Evolutionary conservation across 1,284 basidiomycete species (phyloP).

Genomic region (Pyrrhoderma lamaoense): DNA sequence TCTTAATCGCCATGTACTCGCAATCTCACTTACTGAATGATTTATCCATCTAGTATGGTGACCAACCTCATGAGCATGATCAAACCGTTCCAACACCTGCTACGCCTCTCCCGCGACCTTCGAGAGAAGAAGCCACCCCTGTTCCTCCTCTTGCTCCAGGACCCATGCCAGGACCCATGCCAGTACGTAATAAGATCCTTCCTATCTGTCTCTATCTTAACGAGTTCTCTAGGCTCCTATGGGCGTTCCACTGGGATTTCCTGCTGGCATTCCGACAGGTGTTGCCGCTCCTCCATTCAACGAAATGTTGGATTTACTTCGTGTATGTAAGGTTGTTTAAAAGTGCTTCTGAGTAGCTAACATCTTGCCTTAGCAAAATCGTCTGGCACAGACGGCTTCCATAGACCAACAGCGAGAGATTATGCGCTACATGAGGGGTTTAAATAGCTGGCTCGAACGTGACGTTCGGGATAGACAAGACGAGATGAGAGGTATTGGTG

Average conservation of each 20-base stretch:
- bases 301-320: slow-evolving; percentile 50
- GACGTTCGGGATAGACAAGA: slow-evolving; percentile 69
- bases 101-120: too few relatives aligned
- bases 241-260: neutral
- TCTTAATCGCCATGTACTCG: too few relatives aligned
- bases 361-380: slow-evolving; percentile 53
- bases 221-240: neutral
- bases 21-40: too few relatives aligned
- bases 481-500: slow-evolving; percentile 58
- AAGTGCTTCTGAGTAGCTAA: neutral
- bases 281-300: slow-evolving; percentile 12
- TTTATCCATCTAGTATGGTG: too few relatives aligned
- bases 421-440: slow-evolving; percentile 62
- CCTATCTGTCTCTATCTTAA: too few relatives aligned
- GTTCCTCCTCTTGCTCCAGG: too few relatives aligned
- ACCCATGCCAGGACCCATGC: too few relatives aligned
- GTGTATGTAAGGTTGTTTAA: too few relatives aligned
- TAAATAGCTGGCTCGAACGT: slow-evolving; percentile 68
- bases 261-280: neutral
- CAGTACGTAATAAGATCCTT: too few relatives aligned
- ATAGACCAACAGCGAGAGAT: slow-evolving; percentile 71
- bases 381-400: slow-evolving; percentile 60
- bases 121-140: too few relatives aligned
- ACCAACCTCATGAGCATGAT: too few relatives aligned
- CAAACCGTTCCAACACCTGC: too few relatives aligned